Base-by-base conservation (phyloP, 2,329 filamentous ascomycete species). In the Aspergillus vadensis region DNA sequence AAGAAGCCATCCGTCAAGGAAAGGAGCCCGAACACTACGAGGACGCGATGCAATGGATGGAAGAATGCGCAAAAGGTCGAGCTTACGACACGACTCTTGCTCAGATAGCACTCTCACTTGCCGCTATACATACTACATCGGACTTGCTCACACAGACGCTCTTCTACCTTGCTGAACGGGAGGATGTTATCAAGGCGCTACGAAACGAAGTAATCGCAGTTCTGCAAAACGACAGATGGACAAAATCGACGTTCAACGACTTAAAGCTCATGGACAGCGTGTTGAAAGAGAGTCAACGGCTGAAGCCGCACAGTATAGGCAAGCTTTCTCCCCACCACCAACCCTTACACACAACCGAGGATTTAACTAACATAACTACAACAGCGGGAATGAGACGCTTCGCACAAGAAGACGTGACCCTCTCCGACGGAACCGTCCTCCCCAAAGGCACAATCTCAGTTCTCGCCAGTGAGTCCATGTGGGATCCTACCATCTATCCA, bases 211-310 rank as follows among this genome's bases (percentile, higher is more conserved):
- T 69, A 27, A 58, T 69, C 7, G 30, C 38, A 0, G 67, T 72
- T 2, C 21, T 67, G 4, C 25, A 50, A 8, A 48, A 57, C 5
- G 48, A 67, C 2, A 72, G 71, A 0, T 77, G 72, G 71, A 72
- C 66, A 15, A 78, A 77, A 63, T 71, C 70, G 1, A 63, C 74
- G 0, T 63, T 81, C 2, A 75, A 74, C 60, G 74, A 76, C 48
- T 65, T 81, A 43, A 75, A 74, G 60, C 66, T 79, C 2, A 62
- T 81, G 63, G 79, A 81, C 63, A 80, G 79, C 55, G 71, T 75
- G 0, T 64, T 81, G 57, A 80, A 80, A 53, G 78, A 81, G 62
- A 67, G 57, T 2, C 73, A 75, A 50, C 67, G 79, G 2, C 32
- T 74, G 30, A 72, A 73, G 43, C 72, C 73, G 3, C 27, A 66